These are phyloP conservation scores for Cryptosporidium ryanae DNA, from an alignment of 169 alveolate species.

Conservation along the genomic window DNA sequence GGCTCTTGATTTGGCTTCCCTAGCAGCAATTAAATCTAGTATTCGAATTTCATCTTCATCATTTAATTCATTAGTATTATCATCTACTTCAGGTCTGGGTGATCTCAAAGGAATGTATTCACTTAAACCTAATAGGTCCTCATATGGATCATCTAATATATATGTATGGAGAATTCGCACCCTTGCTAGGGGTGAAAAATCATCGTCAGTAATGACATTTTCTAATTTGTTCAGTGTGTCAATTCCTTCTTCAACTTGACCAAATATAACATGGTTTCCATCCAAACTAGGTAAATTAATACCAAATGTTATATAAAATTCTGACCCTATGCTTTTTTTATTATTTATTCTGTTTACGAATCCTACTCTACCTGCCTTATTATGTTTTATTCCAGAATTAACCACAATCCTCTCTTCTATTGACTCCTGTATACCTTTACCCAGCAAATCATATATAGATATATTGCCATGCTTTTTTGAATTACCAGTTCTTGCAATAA, in stretches of 20 bases:
- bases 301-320: conserved; percentile 89
- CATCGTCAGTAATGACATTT: conserved; percentile 84
- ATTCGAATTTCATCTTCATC: conserved; percentile 84
- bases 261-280: conserved; percentile 90
- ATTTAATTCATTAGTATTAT: conserved; percentile 1
- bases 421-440: background rate
- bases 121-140: conserved; percentile 82
- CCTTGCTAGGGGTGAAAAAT: conserved; percentile 86
- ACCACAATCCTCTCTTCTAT: conserved; percentile 75
- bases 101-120: conserved; percentile 82
- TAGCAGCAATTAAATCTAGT: conserved; percentile 85
- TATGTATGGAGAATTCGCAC: conserved; percentile 89
- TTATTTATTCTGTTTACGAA: conserved; percentile 86
- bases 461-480: conserved; percentile 75
- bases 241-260: conserved; percentile 89
- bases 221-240: conserved; percentile 86
- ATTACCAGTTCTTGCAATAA: conserved; percentile 86
- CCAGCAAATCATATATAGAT: conserved; percentile 73
- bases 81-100: conserved; percentile 79
- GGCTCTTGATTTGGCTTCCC: conserved; percentile 94
- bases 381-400: conserved; percentile 79
- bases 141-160: conserved; percentile 93
- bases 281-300: conserved; percentile 81
- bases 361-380: conserved; percentile 85
- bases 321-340: conserved; percentile 77